A percentile compares a stretch with the other conserved stretches of the same genome.
Evolutionary conservation across 2,329 filamentous ascomycete genomes (phyloP).

Genomic region (Conoideocrella luteorostrata): DNA sequence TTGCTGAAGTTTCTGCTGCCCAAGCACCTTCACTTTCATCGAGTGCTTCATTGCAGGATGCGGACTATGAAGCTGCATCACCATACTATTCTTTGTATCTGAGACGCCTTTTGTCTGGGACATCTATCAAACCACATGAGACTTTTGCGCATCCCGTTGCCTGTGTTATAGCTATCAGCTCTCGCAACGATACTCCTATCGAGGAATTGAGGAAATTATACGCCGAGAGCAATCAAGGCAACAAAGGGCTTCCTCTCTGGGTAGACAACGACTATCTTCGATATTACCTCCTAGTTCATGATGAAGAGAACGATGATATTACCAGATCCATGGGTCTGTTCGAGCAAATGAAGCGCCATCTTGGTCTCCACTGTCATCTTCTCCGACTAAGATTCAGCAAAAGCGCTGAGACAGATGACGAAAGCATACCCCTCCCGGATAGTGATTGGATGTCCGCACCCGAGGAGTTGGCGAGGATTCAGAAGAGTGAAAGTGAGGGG

Average conservation of each 20-base stretch:
- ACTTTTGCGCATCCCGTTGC: slow-evolving; percentile 93
- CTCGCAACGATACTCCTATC: slow-evolving; percentile 74
- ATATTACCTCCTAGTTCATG: slow-evolving; percentile 94
- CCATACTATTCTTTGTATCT: slow-evolving; percentile 84
- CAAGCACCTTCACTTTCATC: slow-evolving; percentile 25
- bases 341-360: slow-evolving; percentile 98
- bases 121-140: slow-evolving; percentile 77
- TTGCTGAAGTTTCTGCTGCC: slow-evolving; percentile 58
- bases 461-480: slow-evolving; percentile 75
- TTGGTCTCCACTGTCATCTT: slow-evolving; percentile 91
- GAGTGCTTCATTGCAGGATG: slow-evolving; percentile 31
- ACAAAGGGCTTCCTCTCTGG: slow-evolving; percentile 70
- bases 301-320: slow-evolving; percentile 93
- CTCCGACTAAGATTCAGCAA: slow-evolving; percentile 77
- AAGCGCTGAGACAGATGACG: slow-evolving; percentile 84
- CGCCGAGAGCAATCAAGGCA: slow-evolving; percentile 72
- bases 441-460: slow-evolving; percentile 85
- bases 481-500: slow-evolving; percentile 60
- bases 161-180: slow-evolving; percentile 91
- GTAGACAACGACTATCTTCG: slow-evolving; percentile 86
- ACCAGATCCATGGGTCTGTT: slow-evolving; percentile 82
- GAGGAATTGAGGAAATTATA: slow-evolving; percentile 83
- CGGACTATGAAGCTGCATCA: slow-evolving; percentile 52
- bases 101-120: slow-evolving; percentile 71
- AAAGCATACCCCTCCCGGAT: slow-evolving; percentile 72